A percentile compares a stretch with the other conserved stretches of the same genome.
These are phyloP conservation scores for Trichoderma afroharzianum DNA, from an alignment of 2,329 filamentous ascomycete genomes.

Conservation along the genomic window DNA sequence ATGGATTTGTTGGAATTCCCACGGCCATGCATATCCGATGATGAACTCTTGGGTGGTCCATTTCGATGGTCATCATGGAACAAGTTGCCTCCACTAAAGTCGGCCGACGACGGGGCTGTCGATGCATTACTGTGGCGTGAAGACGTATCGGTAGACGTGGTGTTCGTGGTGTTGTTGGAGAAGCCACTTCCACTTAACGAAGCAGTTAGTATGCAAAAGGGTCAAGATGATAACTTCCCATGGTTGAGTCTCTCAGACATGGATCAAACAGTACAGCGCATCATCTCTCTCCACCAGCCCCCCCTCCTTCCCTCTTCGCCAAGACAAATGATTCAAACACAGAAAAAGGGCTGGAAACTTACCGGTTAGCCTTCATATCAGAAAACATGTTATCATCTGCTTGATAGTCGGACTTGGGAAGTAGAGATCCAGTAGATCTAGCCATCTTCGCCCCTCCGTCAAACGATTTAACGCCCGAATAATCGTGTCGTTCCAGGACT, in stretches of 20 bases:
- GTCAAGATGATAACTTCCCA: not conserved
- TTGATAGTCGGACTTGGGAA: slow-evolving; percentile 33
- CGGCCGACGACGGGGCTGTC: slow-evolving; percentile 58
- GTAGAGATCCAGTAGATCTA: slow-evolving; percentile 34
- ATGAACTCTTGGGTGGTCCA: slow-evolving; percentile 15
- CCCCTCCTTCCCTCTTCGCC: not conserved
- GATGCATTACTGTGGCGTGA: slow-evolving; percentile 60
- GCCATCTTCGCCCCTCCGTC: slow-evolving; percentile 47
- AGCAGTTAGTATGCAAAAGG: slow-evolving; percentile 32
- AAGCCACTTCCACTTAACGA: slow-evolving; percentile 53
- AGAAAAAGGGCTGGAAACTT: slow-evolving; percentile 29
- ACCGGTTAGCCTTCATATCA: slow-evolving; percentile 54
- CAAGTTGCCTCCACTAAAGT: slow-evolving; percentile 26
- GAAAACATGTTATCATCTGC: slow-evolving; percentile 59
- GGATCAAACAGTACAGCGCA: not conserved
- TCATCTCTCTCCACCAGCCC: not conserved
- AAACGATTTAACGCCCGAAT: slow-evolving; percentile 44
- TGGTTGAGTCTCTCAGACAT: not conserved
- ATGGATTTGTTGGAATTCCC: slow-evolving; percentile 44
- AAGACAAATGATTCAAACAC: not conserved
- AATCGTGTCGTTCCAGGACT: slow-evolving; percentile 53
- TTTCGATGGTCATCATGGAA: slow-evolving; percentile 29
- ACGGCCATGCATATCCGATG: slow-evolving; percentile 37
- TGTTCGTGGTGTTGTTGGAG: slow-evolving; percentile 60
- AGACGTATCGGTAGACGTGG: slow-evolving; percentile 56